Evolutionary conservation across 2,329 filamentous ascomycete genomes (phyloP).

Genomic region (Ophiobolus disseminans): DNA sequence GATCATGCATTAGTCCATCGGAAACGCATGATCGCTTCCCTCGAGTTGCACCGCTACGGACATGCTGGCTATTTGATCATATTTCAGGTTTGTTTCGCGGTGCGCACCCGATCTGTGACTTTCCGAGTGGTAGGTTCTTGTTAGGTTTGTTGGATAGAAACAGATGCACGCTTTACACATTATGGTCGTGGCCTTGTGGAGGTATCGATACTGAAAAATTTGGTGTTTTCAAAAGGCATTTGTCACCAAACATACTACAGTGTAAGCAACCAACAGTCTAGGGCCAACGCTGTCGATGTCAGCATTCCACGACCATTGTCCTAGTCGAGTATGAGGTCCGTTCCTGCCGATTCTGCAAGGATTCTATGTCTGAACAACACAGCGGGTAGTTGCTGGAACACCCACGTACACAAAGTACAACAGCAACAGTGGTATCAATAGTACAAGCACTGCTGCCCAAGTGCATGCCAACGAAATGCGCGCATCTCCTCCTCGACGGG

Average conservation of each 20-base stretch:
- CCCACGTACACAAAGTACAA: constrained; percentile 23
- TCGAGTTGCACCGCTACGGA: background rate
- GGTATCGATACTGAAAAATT: no score
- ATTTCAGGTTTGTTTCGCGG: background rate
- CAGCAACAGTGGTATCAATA: constrained; percentile 18
- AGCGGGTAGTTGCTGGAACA: constrained; percentile 26
- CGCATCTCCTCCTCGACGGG: constrained; percentile 31
- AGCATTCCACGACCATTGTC: no score
- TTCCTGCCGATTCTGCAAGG: constrained; percentile 8
- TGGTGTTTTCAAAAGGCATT: no score
- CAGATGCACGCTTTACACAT: background rate
- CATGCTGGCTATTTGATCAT: background rate
- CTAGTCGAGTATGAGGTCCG: background rate
- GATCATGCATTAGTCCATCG: background rate
- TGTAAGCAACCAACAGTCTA: no score
- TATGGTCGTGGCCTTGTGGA: no score
- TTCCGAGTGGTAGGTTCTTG: no score
- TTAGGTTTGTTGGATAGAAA: no score
- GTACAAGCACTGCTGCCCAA: constrained; percentile 21
- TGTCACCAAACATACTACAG: no score
- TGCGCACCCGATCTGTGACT: background rate
- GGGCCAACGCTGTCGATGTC: no score
- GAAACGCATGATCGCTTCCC: background rate
- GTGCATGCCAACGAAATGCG: constrained; percentile 21
- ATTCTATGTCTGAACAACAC: constrained; percentile 15